Base-by-base conservation (phyloP, 2,329 filamentous ascomycete genomes). In the Berkeleyomyces basicola region DNA sequence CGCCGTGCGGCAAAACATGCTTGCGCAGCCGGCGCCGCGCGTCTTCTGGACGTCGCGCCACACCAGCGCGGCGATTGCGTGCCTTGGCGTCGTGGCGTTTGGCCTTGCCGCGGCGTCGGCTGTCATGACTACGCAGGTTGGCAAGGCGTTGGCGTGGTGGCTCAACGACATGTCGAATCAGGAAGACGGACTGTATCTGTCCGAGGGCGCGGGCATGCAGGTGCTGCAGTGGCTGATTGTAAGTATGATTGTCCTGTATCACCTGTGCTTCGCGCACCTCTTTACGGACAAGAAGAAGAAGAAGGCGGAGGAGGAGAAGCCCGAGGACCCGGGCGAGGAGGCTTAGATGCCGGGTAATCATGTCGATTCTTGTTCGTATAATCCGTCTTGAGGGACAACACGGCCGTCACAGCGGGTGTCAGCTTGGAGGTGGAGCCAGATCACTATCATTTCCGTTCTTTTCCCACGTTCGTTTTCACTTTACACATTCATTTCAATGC, bases 221-320 rank as follows among this genome's bases (percentile, higher is more conserved):
- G 60, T 65, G 37, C 43, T 65, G 2, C 63, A 65, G 55, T 65
- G 63, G 63, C 47, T 62, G 43, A 65, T 65, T 58, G 60, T 62
- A 33, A 47, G 55, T 6, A 59, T 65, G 63, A 59, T 65, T 42
- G 62, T 65, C 33, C 9, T 65, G 55, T 65, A 65, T 36, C 60
- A 65, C 43, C 16, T 65, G 31, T 65, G 60, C 57, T 65, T 65
- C 58, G 46, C 63, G 5, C 60, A 63, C n/a, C 31, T 64, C 10
- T 64, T 64, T 23, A 64, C 59, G 11, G 59, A 59, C 39, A 61
- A 61, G 63, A 64, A 64, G 53, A 55, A 61, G 46, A 53, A 37
- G 14, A 39, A 16, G 23, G 55, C n/a, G 39, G 59, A 31, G 3
- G 49, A 58, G 31, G 33, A 51, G 53, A 53, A 60, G 46, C 44